Base-by-base conservation (phyloP, 805 yeast genomes). In the Pichia exigua region DNA sequence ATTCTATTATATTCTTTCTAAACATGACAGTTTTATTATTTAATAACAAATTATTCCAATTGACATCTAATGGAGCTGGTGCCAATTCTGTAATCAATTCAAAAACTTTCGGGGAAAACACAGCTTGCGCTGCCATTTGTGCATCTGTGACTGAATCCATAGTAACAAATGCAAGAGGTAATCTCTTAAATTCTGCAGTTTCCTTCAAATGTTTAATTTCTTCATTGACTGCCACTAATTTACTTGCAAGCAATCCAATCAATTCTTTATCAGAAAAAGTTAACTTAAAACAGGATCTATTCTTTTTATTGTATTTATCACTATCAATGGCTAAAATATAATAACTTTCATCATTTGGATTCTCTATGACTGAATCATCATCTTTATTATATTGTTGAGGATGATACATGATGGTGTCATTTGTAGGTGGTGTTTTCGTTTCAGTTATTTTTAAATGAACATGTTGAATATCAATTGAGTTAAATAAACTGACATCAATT, bases 71-170 rank as follows among this genome's bases (percentile, higher is more conserved):
- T 2, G 99, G 98, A 0, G 98, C 95, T 0, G 99, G 98, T 0
- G 99, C 99, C 51, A 91, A 70, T 44, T 77, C 74, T 8, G 97
- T 87, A 38, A 90, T 87, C 50, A 94, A 73, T 52, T 85, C 88
- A 64, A 87, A 85, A 3, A 91, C 88, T 53, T 85, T 79, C 0
- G 98, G 97, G 58, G 94, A 96, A 51, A 94, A 71, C 0, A 92
- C 88, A 0, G 98, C 94, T 67, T 94, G 99, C 0, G 98, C 97
- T 5, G 95, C 88, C 90, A 94, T 85, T 65, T 94, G 99, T 0
- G 99, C 98, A 64, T 87, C 86, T 0, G 96, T 92, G 4, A 91
- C 97, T 0, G 94, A 79, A 54, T 86, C 87, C 96, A 94, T 85
- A 0, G 97, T 94, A 17, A 92, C 82, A 67, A 94, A 94, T 1